phyloP scores from a whole-genome alignment of 1,284 basidiomycete species.

The Cryptococcus amylolentus region DNA sequence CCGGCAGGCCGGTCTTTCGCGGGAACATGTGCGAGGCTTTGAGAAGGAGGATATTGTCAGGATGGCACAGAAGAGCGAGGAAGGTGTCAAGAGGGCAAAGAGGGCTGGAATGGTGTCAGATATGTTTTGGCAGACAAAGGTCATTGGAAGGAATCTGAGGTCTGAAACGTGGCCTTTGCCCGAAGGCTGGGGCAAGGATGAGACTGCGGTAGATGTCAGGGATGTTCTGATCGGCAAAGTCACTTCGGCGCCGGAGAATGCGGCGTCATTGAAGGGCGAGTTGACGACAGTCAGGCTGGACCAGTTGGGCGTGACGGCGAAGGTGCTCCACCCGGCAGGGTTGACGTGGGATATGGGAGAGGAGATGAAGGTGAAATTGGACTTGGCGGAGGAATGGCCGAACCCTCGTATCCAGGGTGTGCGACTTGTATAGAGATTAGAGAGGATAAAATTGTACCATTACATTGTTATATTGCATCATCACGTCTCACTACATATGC shows the following conservation, averaged over 20 bases:
- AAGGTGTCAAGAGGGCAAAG: conserved; percentile 18
- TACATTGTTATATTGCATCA: neutral
- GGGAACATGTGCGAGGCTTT: conserved; percentile 11
- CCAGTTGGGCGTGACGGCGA: conserved; percentile 16
- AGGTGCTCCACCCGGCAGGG: conserved; percentile 6
- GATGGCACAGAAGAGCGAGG: conserved; percentile 18
- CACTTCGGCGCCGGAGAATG: conserved; percentile 12
- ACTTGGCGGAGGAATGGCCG: conserved; percentile 22
- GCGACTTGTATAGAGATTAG: neutral
- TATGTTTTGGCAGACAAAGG: conserved; percentile 29
- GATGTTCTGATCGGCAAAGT: conserved; percentile 17
- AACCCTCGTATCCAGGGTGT: conserved; percentile 17
- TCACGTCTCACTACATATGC: conserved; percentile 11
- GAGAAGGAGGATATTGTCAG: conserved; percentile 22
- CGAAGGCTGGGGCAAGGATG: conserved; percentile 1
- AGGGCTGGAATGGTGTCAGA: conserved; percentile 15
- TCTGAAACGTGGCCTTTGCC: neutral
- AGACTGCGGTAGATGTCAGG: conserved; percentile 17
- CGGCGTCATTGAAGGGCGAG: conserved; percentile 2
- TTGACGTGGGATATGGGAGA: conserved; percentile 22
- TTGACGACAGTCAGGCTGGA: conserved; percentile 20
- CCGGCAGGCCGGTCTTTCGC: conserved; percentile 11
- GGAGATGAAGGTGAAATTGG: conserved; percentile 25
- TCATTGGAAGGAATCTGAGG: conserved; percentile 8
- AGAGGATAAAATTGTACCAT: neutral